Evolutionary conservation across 148 eudicot species (phyloP).

Genomic region (Cornus florida): DNA sequence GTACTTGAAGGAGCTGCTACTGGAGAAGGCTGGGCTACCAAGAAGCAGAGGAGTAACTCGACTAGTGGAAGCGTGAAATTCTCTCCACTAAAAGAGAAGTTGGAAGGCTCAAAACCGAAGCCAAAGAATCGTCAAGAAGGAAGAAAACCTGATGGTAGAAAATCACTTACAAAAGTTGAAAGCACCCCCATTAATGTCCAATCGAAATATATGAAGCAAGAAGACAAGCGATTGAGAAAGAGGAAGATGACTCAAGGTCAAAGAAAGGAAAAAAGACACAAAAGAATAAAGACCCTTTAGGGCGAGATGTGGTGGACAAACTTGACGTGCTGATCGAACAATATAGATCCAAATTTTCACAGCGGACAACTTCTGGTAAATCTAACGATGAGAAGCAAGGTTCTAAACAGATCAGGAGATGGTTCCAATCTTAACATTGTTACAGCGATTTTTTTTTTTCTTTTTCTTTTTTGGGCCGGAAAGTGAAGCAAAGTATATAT

Average conservation of each 20-base stretch:
- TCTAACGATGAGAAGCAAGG: conserved; percentile 54
- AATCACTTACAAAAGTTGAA: conserved; percentile 8
- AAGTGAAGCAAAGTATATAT: too few relatives aligned
- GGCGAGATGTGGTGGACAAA: conserved; percentile 69
- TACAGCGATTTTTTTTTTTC: too few relatives aligned
- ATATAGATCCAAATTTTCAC: conserved; percentile 68
- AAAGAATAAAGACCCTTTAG: conserved; percentile 66
- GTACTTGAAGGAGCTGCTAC: conserved; percentile 18
- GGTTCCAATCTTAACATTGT: conserved; percentile 65
- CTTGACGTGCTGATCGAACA: conserved; percentile 75
- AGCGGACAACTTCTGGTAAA: conserved; percentile 32
- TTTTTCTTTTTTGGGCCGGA: too few relatives aligned
- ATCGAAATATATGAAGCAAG: conserved; percentile 8
- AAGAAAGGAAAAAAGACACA: conserved; percentile 42
- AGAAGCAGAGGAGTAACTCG: conserved; percentile 25
- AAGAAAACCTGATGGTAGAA: conserved; percentile 15
- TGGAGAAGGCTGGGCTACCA: conserved; percentile 25
- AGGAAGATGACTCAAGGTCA: conserved; percentile 33
- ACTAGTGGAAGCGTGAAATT: conserved; percentile 19
- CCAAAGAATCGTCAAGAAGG: conserved; percentile 16
- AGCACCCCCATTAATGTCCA: conserved; percentile 13
- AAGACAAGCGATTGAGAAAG: conserved; percentile 24
- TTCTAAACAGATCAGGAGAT: conserved; percentile 62
- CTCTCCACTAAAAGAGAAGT: conserved; percentile 3
- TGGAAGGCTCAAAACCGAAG: conserved; percentile 8